Evolutionary conservation across 129 eudicot genomes (phyloP), one percentile per base, ranked within the genome.

Genomic region (Pittosporum tobira): DNA sequence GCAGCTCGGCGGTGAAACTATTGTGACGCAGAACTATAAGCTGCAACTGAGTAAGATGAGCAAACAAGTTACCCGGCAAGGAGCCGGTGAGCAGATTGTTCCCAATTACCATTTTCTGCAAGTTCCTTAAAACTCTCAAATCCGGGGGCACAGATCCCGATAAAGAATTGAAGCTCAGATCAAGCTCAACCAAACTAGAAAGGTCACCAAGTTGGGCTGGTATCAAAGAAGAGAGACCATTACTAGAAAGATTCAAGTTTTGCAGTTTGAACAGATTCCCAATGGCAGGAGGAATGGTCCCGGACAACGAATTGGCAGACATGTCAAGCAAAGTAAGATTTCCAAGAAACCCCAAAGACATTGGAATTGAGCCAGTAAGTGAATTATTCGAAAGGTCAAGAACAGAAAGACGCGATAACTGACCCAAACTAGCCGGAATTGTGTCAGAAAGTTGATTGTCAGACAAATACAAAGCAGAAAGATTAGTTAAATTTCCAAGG

Each of bases 261-360:
- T 57, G 66, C 62, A 91, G 77, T 59, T 57, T 76, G 24, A 70
- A 24, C 20, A 91, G 65, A 57, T 15, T 69, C 64, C 95, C 96
- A 21, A 91, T 63, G 0, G 72, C 73, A 19, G 81, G 79, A 28
- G 96, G 96, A 65, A 91, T 70, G 21, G 34, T 19, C 57, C 96
- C 98, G n/a, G 85, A 71, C 58, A 91, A 69, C 80, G 64, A 83
- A 77, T 91, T 91, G 10, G 58, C 57, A 2, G 98, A 91, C 75
- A 87, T 40, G 58, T 87, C 90, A 16, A 91, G 77, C 25, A 69
- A 65, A 38, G 81, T 63, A 38, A 91, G 96, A 45, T 83, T 83
- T 62, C 45, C 53, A 19, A 91, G 74, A 52, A 77, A 62, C n/a
- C 74, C 71, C 25, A 91, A 76, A 6, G 91, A 62, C 12, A 40